Percentiles rank a stretch among this genome's conserved stretches.
These are phyloP conservation scores for Macadamia tetraphylla DNA, from an alignment of 164 flowering plant genomes.

Conservation along the genomic window DNA sequence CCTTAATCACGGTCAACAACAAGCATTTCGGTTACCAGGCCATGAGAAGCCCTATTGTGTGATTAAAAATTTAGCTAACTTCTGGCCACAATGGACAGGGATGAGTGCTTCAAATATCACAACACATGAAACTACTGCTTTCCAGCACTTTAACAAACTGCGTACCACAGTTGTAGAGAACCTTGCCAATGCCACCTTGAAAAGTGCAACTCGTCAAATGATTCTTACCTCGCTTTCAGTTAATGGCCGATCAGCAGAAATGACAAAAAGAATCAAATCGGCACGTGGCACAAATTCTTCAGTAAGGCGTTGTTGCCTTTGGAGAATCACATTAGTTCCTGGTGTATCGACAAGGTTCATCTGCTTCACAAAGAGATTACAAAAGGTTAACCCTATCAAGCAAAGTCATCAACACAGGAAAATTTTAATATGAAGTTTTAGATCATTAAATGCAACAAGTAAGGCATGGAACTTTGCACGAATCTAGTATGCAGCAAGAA, in stretches of 20 bases:
- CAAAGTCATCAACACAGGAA: not conserved
- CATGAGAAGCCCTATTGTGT: not conserved
- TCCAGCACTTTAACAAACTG: not conserved
- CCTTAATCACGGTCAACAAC: no score
- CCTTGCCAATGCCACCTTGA: not conserved
- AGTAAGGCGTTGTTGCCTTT: slow-evolving; percentile 91
- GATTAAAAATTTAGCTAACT: not conserved
- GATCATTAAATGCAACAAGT: no score
- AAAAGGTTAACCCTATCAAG: slow-evolving; percentile 2
- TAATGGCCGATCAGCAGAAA: slow-evolving; percentile 94
- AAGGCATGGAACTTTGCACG: no score
- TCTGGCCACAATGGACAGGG: not conserved
- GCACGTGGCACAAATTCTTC: slow-evolving; percentile 99
- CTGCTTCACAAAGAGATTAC: slow-evolving; percentile 34
- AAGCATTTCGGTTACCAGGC: no score
- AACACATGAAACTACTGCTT: not conserved
- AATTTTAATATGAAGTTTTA: not conserved
- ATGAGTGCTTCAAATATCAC: not conserved
- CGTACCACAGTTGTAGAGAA: not conserved
- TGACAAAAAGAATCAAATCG: slow-evolving; percentile 85
- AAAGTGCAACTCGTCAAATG: not conserved
- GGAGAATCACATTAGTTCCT: slow-evolving; percentile 96
- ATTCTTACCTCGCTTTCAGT: slow-evolving; percentile 85
- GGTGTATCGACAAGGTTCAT: slow-evolving; percentile 96
- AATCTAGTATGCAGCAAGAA: no score